Percentiles rank a stretch among this genome's conserved stretches.
phyloP scores from a whole-genome alignment of 495 filamentous ascomycete genomes.

The Daldinia bambusicola region DNA sequence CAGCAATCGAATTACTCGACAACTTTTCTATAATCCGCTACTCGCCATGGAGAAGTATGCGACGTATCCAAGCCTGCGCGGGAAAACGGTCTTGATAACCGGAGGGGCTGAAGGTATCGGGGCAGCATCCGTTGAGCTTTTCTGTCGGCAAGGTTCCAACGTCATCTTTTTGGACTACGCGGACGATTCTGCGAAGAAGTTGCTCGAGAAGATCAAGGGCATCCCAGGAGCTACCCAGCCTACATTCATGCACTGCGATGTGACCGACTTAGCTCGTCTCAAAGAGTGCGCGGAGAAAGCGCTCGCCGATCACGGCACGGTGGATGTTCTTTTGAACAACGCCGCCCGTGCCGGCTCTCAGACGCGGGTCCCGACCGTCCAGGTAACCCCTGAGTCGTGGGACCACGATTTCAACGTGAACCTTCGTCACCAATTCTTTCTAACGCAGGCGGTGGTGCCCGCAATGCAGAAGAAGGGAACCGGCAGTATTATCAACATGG shows the following conservation, averaged over 20 bases:
- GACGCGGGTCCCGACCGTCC: conserved; percentile 40
- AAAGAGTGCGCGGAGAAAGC: conserved; percentile 48
- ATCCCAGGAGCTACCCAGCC: conserved; percentile 47
- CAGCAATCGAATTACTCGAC: background rate
- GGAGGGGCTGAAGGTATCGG: conserved; percentile 65
- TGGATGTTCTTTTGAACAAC: conserved; percentile 56
- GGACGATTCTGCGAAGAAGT: conserved; percentile 49
- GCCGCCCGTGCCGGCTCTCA: conserved; percentile 45
- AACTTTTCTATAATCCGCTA: background rate
- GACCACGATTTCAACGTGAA: conserved; percentile 47
- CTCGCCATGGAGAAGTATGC: conserved; percentile 37
- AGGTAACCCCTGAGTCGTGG: conserved; percentile 47
- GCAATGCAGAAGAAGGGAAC: conserved; percentile 46
- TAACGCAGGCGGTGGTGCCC: conserved; percentile 58
- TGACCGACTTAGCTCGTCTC: conserved; percentile 51
- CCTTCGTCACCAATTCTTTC: conserved; percentile 54
- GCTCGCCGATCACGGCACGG: conserved; percentile 43
- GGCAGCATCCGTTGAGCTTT: conserved; percentile 56
- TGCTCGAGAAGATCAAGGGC: conserved; percentile 51
- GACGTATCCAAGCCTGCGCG: conserved; percentile 52
- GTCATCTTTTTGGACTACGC: conserved; percentile 62
- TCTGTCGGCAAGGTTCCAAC: conserved; percentile 58
- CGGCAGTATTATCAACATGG: conserved; percentile 67
- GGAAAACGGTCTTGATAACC: conserved; percentile 61
- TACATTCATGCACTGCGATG: conserved; percentile 60